A percentile compares a stretch with the other conserved stretches of the same genome.
Evolutionary conservation across 2,329 filamentous ascomycete genomes (phyloP).

Genomic region (Camptophora hylomeconis): DNA sequence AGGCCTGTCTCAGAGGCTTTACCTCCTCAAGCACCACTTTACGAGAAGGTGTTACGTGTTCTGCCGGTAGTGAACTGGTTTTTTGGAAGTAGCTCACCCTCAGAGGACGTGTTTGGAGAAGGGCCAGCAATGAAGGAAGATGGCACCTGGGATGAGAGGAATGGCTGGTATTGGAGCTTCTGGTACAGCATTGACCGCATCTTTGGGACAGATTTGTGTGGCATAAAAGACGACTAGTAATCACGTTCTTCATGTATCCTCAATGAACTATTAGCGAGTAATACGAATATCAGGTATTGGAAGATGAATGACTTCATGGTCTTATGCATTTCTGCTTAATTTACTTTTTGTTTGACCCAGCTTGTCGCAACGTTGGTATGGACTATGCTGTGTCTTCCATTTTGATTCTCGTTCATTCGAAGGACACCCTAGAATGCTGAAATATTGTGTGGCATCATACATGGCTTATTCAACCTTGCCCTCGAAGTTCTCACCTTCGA

Average conservation of each 20-base stretch:
- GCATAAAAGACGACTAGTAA: slow-evolving; percentile 38
- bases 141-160: slow-evolving; percentile 22
- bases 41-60: slow-evolving; percentile 49
- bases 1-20: slow-evolving; percentile 59
- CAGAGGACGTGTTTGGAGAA: slow-evolving; percentile 26
- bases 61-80: slow-evolving; percentile 63
- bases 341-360: too few relatives aligned
- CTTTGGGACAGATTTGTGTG: slow-evolving; percentile 49
- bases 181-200: slow-evolving; percentile 44
- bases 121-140: slow-evolving; percentile 32
- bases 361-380: too few relatives aligned
- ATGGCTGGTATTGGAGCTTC: slow-evolving; percentile 41
- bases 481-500: slow-evolving; percentile 97
- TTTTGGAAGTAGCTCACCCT: slow-evolving; percentile 28
- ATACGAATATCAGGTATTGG: too few relatives aligned
- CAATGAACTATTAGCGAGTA: too few relatives aligned
- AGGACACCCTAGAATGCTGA: too few relatives aligned
- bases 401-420: too few relatives aligned
- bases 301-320: too few relatives aligned
- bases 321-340: too few relatives aligned
- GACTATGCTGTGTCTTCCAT: too few relatives aligned
- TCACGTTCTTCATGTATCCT: too few relatives aligned
- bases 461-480: slow-evolving; percentile 72
- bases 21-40: slow-evolving; percentile 52
- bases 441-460: slow-evolving; percentile 47